These are phyloP conservation scores for Isoetes engelmannii DNA, from an alignment of 83 land plant genomes.

Conservation along the genomic window DNA sequence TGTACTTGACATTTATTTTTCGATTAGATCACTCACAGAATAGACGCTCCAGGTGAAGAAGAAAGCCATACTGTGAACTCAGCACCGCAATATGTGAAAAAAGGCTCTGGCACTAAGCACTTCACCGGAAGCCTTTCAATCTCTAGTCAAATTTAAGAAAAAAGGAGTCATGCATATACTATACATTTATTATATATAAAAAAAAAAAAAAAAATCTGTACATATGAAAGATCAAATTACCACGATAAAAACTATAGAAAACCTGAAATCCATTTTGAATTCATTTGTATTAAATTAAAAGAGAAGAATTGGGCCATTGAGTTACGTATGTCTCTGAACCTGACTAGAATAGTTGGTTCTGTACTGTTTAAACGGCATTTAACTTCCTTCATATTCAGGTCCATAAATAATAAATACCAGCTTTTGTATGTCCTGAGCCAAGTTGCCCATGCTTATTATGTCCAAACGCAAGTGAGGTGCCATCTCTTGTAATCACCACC, in stretches of 20 bases:
- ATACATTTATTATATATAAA: background rate
- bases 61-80: conserved; percentile 95
- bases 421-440: conserved; percentile 66
- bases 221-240: background rate
- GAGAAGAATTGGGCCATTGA: background rate
- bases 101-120: conserved; percentile 68
- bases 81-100: conserved; percentile 65
- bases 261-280: conserved; percentile 4
- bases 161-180: background rate
- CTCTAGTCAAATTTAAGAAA: conserved; percentile 37
- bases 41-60: conserved; percentile 66
- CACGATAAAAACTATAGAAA: background rate
- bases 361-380: background rate
- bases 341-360: conserved; percentile 1
- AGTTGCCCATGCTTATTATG: conserved; percentile 95
- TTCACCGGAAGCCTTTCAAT: conserved; percentile 63
- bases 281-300: background rate
- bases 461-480: conserved; percentile 71
- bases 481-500: conserved; percentile 80
- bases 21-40: conserved; percentile 50
- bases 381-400: background rate
- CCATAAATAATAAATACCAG: conserved; percentile 10
- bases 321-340: too few species aligned
- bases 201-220: background rate
- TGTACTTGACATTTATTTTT: background rate